Evolutionary conservation across 2,329 filamentous ascomycete species (phyloP), one percentile per base, ranked within the genome.

Genomic region (Fusarium keratoplasticum): DNA sequence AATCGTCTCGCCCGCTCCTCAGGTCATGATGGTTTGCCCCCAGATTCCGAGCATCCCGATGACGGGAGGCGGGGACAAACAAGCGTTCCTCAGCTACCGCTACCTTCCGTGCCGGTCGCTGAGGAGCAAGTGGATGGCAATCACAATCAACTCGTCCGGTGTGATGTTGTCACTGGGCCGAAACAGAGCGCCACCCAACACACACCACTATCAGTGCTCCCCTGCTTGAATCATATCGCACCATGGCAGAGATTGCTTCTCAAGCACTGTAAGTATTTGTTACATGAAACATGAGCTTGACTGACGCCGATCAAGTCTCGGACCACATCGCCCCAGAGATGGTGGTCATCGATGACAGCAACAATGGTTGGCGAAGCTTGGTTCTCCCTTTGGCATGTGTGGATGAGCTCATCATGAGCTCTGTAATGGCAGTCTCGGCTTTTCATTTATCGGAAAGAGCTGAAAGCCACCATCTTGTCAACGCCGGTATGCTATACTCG

Each of bases 391-490:
- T 77, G 1, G 75, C 77, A 2, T 64, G 64, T 22, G 44, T 64
- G 8, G 73, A 79, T 31, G 66, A 77, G 2, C 68, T 77, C 9
- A 62, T 80, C 47, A 76, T 78, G 73, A 76, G 69, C n/a, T 68
- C 79, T 4, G 76, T 80, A 0, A 66, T 79, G 8, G 74, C 78
- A 6, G 76, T 75, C 5, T 75, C 78, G 1, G 76, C 78, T 2
- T 80, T 77, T 8, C 78, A 80, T 10, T 22, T 80, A 13, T 40
- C 67, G 1, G 64, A 57, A 18, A 66, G 44, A 38, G 31, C 31
- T 1, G 58, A 33, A 8, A 29, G 14, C 8, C 55, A 66, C n/a
- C 25, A 6, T 1, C 7, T 69, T 25, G 67, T 44, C 1, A 38
- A 71, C 31, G 64, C 69, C 9, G 50, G 64, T 11, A 31, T 35